phyloP scores from a whole-genome alignment of 805 yeast species.

The Jamesozyma jinghongensis region DNA sequence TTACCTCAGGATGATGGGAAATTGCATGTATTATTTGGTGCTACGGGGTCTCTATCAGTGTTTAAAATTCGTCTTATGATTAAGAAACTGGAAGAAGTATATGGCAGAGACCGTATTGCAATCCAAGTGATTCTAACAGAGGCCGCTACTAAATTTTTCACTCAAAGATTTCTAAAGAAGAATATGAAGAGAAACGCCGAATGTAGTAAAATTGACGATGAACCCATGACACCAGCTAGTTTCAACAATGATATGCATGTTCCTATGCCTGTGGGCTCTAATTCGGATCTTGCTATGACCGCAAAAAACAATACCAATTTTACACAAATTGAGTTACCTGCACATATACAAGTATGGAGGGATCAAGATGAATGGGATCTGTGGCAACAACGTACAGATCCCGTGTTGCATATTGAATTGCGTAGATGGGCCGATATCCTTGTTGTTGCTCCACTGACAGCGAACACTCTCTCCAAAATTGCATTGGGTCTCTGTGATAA shows the following conservation, averaged over 20 bases:
- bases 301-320: conserved; percentile 28
- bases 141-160: conserved; percentile 69
- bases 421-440: conserved; percentile 95
- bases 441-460: conserved; percentile 88
- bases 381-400: conserved; percentile 74
- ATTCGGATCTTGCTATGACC: not conserved
- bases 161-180: conserved; percentile 13
- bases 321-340: conserved; percentile 44
- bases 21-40: conserved; percentile 75
- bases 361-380: conserved; percentile 89
- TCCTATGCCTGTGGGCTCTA: not conserved
- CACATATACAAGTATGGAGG: conserved; percentile 79
- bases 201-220: not conserved
- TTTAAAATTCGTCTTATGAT: conserved; percentile 71
- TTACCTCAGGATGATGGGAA: conserved; percentile 78
- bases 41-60: conserved; percentile 84
- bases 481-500: conserved; percentile 89
- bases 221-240: not conserved
- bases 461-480: conserved; percentile 83
- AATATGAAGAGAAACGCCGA: not conserved
- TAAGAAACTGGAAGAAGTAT: conserved; percentile 70
- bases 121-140: conserved; percentile 81
- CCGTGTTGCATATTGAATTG: conserved; percentile 87
- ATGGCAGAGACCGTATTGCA: conserved; percentile 64
- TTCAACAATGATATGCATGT: not conserved